These are phyloP conservation scores for Piper longum DNA, from an alignment of 164 flowering plant genomes.

Conservation along the genomic window DNA sequence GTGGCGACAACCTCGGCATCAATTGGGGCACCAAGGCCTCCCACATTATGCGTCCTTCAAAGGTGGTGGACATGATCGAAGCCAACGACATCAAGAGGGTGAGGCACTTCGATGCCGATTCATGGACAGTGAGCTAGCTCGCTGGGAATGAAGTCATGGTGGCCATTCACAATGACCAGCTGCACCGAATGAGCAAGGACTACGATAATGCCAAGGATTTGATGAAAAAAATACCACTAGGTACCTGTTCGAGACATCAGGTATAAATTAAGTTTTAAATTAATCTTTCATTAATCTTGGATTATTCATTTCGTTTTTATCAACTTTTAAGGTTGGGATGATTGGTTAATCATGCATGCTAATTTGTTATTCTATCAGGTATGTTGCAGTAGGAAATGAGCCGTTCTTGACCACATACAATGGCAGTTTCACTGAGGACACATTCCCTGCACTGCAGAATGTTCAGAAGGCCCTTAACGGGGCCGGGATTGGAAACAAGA, in stretches of 20 bases:
- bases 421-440: slow-evolving; percentile 28
- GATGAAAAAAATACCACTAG: slow-evolving; percentile 49
- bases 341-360: too few relatives aligned
- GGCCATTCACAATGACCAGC: slow-evolving; percentile 69
- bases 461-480: slow-evolving; percentile 71
- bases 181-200: slow-evolving; percentile 10
- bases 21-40: slow-evolving; percentile 76
- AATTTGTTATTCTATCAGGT: too few relatives aligned
- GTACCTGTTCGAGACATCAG: slow-evolving; percentile 37
- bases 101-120: slow-evolving; percentile 75
- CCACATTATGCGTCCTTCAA: slow-evolving; percentile 33
- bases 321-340: too few relatives aligned
- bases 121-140: slow-evolving; percentile 36
- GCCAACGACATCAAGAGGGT: slow-evolving; percentile 63
- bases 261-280: slow-evolving; percentile 12
- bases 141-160: slow-evolving; percentile 73
- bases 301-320: too few relatives aligned
- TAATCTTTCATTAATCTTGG: too few relatives aligned
- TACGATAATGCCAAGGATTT: slow-evolving; percentile 57
- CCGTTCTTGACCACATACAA: slow-evolving; percentile 69
- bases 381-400: too few relatives aligned
- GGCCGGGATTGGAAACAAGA: slow-evolving; percentile 45
- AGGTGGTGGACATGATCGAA: slow-evolving; percentile 49
- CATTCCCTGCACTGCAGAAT: slow-evolving; percentile 69
- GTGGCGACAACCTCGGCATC: slow-evolving; percentile 29